Conservation (phyloP, 345 rosid genomes). For the Clarkia xantiana region DNA sequence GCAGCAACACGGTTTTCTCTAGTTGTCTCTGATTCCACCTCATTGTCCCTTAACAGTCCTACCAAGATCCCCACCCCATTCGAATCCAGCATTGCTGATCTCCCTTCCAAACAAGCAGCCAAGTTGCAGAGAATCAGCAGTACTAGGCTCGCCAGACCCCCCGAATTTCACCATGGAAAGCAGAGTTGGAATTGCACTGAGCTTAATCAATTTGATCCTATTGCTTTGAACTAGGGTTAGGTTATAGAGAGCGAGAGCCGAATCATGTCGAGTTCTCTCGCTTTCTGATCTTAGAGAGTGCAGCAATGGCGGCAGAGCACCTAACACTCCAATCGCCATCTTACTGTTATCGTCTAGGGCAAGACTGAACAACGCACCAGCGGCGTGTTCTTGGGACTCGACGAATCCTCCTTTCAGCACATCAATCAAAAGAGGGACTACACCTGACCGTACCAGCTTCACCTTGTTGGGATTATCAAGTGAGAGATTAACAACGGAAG, state of each 20-base stretch:
- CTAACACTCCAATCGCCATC: constrained; percentile 66
- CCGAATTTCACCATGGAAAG: constrained; percentile 38
- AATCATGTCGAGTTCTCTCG: constrained; percentile 47
- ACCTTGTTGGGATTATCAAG: constrained; percentile 52
- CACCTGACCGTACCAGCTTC: constrained; percentile 52
- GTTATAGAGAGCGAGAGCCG: constrained; percentile 65
- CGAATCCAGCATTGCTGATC: constrained; percentile 51
- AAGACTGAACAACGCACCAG: constrained; percentile 61
- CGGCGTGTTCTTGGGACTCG: constrained; percentile 65
- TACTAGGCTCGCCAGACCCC: constrained; percentile 29
- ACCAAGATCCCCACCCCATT: constrained; percentile 50
- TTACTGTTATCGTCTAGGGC: constrained; percentile 64
- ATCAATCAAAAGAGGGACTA: constrained; percentile 48
- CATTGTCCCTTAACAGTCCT: constrained; percentile 36
- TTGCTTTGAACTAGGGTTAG: constrained; percentile 47
- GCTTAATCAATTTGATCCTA: constrained; percentile 38
- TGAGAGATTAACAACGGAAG: constrained; percentile 55
- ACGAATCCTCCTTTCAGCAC: constrained; percentile 46
- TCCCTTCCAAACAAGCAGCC: constrained; percentile 51
- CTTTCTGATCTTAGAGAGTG: constrained; percentile 46
- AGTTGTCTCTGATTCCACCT: constrained; percentile 29
- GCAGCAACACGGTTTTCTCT: constrained; percentile 52
- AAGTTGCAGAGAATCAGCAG: constrained; percentile 45
- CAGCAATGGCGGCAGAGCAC: constrained; percentile 61
- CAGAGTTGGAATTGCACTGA: constrained; percentile 46